A percentile compares a stretch with the other conserved stretches of the same genome.
phyloP scores from a whole-genome alignment of 306 rosid genomes.

The Malus sieversii region DNA sequence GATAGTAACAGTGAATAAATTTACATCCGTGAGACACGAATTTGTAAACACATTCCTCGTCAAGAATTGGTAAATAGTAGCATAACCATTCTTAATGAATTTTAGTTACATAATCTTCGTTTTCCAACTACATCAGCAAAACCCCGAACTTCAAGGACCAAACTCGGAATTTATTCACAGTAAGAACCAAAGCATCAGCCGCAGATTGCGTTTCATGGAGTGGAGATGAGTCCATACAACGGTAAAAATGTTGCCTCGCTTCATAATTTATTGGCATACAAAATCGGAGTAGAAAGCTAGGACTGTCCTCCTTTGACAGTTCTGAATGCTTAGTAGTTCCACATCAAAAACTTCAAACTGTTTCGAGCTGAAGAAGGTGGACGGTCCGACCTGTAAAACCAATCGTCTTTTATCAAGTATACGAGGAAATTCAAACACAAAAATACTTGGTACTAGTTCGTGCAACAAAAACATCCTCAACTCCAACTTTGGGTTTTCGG shows the following conservation, averaged over 20 bases:
- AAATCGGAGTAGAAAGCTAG: constrained; percentile 80
- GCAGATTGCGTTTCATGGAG: background rate
- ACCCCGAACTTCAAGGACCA: background rate
- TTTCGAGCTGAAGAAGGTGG: constrained; percentile 92
- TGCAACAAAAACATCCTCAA: background rate
- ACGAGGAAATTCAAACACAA: background rate
- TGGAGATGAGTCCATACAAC: background rate
- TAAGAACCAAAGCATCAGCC: background rate
- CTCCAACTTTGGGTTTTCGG: background rate
- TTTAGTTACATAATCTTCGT: background rate
- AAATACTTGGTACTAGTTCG: background rate
- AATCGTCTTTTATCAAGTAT: constrained; percentile 3
- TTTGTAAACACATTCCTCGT: background rate
- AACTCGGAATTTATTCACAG: background rate
- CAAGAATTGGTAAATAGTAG: background rate
- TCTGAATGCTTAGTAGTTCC: constrained; percentile 68
- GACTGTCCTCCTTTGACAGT: constrained; percentile 75
- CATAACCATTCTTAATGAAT: background rate
- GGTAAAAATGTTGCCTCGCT: background rate
- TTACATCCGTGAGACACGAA: background rate
- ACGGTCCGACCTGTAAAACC: constrained; percentile 82
- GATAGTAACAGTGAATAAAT: background rate
- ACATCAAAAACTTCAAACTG: constrained; percentile 96
- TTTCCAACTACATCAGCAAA: background rate
- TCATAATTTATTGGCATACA: constrained; percentile 41